Conservation (phyloP, 2,329 filamentous ascomycete genomes). For the Rhynchosporium secalis region DNA sequence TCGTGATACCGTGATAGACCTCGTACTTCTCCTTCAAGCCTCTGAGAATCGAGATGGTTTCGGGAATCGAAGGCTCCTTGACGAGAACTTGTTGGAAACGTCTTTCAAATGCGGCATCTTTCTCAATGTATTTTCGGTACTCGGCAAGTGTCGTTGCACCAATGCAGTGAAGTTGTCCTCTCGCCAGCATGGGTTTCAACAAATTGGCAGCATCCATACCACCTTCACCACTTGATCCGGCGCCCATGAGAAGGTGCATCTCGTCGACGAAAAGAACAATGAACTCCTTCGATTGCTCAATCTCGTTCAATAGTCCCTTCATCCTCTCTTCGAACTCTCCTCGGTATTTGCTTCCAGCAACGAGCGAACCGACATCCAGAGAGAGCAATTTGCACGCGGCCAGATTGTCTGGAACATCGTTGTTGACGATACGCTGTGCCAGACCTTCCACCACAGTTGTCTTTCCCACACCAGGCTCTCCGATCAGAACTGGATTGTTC, state of each 20-base stretch:
- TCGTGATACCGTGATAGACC: slow-evolving; percentile 96
- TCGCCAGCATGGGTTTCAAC: slow-evolving; percentile 95
- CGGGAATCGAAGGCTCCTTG: slow-evolving; percentile 84
- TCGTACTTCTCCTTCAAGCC: slow-evolving; percentile 98
- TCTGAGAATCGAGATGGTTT: slow-evolving; percentile 97
- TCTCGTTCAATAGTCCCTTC: slow-evolving; percentile 98
- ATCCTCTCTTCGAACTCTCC: slow-evolving; percentile 99
- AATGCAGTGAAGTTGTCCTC: slow-evolving; percentile 96
- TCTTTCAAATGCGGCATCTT: slow-evolving; percentile 96
- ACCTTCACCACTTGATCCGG: slow-evolving; percentile 89
- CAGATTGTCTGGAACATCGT: slow-evolving; percentile 93
- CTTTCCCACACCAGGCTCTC: slow-evolving; percentile 97
- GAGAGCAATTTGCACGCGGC: slow-evolving; percentile 92
- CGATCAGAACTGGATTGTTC: slow-evolving; percentile 98
- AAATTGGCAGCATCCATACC: slow-evolving; percentile 99
- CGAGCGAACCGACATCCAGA: slow-evolving; percentile 89
- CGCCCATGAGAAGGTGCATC: slow-evolving; percentile 97
- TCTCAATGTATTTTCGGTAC: slow-evolving; percentile 99
- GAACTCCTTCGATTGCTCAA: slow-evolving; percentile 90
- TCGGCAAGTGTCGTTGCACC: slow-evolving; percentile 93
- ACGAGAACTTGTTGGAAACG: slow-evolving; percentile 98
- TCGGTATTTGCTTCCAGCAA: slow-evolving; percentile 96
- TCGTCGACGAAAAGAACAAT: slow-evolving; percentile 98
- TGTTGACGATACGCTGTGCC: slow-evolving; percentile 92
- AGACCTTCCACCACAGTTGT: slow-evolving; percentile 97